Conservation (phyloP, 257 asterid species). For the Linaria vulgaris region DNA sequence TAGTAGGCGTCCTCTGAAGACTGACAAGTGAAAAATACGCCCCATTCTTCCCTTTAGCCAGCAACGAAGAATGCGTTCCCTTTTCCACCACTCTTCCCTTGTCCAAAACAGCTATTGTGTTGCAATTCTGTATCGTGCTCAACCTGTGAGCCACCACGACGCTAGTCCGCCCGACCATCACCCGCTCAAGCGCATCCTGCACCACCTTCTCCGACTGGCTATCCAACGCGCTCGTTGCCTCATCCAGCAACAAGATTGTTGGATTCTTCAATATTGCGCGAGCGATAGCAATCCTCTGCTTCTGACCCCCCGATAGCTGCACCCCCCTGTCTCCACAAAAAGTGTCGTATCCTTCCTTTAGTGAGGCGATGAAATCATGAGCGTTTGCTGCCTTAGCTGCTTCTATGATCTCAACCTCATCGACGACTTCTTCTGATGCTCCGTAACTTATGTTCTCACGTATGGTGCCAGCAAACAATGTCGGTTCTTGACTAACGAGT, state of each 20-base stretch:
- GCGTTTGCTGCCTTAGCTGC: conserved; percentile 67
- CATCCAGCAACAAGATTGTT: conserved; percentile 45
- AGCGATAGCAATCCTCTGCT: conserved; percentile 56
- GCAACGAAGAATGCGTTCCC: conserved; percentile 51
- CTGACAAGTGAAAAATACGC: conserved; percentile 49
- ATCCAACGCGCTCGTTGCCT: conserved; percentile 64
- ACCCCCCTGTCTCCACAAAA: conserved; percentile 60
- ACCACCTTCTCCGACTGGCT: conserved; percentile 39
- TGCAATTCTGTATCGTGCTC: conserved; percentile 29
- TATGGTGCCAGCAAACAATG: conserved; percentile 50
- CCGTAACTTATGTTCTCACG: conserved; percentile 48
- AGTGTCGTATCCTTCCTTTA: conserved; percentile 52
- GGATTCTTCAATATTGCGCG: conserved; percentile 54
- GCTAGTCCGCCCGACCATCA: conserved; percentile 34
- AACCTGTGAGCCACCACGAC: conserved; percentile 41
- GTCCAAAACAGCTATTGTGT: conserved; percentile 33
- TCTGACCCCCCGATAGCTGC: conserved; percentile 64
- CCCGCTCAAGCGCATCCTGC: conserved; percentile 36
- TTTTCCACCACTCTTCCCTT: conserved; percentile 51
- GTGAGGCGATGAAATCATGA: conserved; percentile 46
- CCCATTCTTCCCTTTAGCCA: conserved; percentile 47
- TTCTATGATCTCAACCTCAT: conserved; percentile 48
- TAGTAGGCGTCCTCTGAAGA: conserved; percentile 40
- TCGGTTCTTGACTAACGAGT: conserved; percentile 64
- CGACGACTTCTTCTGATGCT: conserved; percentile 32